A percentile compares a stretch with the other conserved stretches of the same genome.
Evolutionary conservation across 2,329 filamentous ascomycete genomes (phyloP).

Genomic region (Zymoseptoria passerinii): DNA sequence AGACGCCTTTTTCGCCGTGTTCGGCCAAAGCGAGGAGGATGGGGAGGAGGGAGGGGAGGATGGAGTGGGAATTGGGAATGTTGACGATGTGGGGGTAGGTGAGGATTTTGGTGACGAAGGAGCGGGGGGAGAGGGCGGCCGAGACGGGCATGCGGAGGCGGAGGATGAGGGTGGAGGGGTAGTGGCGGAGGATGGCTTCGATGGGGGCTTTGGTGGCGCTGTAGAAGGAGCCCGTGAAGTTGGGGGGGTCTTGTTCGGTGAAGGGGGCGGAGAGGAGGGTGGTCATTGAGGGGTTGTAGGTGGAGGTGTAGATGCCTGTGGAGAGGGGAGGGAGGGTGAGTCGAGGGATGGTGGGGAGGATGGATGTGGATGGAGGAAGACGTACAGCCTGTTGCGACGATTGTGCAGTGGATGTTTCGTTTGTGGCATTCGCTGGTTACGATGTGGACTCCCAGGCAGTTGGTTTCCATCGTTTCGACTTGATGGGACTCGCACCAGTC

Average conservation of each 20-base stretch:
- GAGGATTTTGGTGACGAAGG: constrained; percentile 62
- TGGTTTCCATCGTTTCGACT: constrained; percentile 58
- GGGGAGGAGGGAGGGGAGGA: constrained; percentile 57
- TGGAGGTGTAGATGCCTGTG: constrained; percentile 21
- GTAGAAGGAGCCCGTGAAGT: constrained; percentile 62
- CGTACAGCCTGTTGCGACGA: constrained; percentile 58
- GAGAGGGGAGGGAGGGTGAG: neutral
- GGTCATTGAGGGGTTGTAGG: constrained; percentile 38
- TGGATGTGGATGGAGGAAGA: neutral
- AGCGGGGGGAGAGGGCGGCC: constrained; percentile 57
- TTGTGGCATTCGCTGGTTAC: constrained; percentile 54
- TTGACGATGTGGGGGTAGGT: constrained; percentile 58
- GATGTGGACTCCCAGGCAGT: constrained; percentile 58
- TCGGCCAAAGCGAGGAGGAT: constrained; percentile 53
- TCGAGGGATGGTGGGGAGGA: neutral
- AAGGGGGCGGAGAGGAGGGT: constrained; percentile 53
- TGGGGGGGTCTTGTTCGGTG: constrained; percentile 54
- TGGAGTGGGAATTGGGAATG: constrained; percentile 61
- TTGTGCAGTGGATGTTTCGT: constrained; percentile 53
- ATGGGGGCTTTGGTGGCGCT: constrained; percentile 58
- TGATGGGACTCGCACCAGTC: constrained; percentile 66
- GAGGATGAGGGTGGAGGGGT: constrained; percentile 54
- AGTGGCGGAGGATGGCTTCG: constrained; percentile 57
- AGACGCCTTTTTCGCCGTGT: constrained; percentile 54
- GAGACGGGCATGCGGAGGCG: constrained; percentile 62